Base-by-base conservation (phyloP, 2,329 filamentous ascomycete species). In the Colletotrichum sp. region DNA sequence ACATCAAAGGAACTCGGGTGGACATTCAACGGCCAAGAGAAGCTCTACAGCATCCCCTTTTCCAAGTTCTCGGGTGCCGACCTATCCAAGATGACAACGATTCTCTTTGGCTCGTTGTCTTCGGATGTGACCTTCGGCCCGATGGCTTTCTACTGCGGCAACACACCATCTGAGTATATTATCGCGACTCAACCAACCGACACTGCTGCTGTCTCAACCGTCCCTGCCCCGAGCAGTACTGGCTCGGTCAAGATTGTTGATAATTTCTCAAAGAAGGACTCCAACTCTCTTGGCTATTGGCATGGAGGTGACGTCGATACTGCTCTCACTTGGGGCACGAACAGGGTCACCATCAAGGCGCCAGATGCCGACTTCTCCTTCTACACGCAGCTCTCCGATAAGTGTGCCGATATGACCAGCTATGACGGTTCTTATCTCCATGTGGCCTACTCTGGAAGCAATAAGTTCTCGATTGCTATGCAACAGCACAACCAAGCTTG, bases 401-500 rank as follows among this genome's bases (percentile, higher is more conserved):
- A 68, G 10, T 80, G 86, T 88, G 2, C 85, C 83, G 34, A 86
- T 85, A 24, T 94, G 92, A 83, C 86, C 86, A 57, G 90, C 14
- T 92, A 91, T 81, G 85, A 88, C 73, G 86, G 87, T 30, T 88
- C 89, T 18, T 94, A 93, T 81, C 86, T 95, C 14, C 93, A 94
- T 83, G 89, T 95, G 66, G 87, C 88, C 12, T 94, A 92, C 82
- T 87, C 86, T 3, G 93, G 93, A 13, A 91, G 88, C 79, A 91
- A 88, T 79, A 89, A 90, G 48, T 95, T 94, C 83, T 91, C 89
- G 13, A 85, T 94, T 64, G 89, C 92, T 3, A 83, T 95, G 69
- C 92, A 93, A 78, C 92, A 94, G 83, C 90, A 94, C 83, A 95
- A 95, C 80, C 84, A 85, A 26, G 83, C 87, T 21, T 94, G 93